Percentiles rank a stretch among this genome's conserved stretches.
phyloP scores from a whole-genome alignment of 805 yeast species.

The Candida fluviatilis region DNA sequence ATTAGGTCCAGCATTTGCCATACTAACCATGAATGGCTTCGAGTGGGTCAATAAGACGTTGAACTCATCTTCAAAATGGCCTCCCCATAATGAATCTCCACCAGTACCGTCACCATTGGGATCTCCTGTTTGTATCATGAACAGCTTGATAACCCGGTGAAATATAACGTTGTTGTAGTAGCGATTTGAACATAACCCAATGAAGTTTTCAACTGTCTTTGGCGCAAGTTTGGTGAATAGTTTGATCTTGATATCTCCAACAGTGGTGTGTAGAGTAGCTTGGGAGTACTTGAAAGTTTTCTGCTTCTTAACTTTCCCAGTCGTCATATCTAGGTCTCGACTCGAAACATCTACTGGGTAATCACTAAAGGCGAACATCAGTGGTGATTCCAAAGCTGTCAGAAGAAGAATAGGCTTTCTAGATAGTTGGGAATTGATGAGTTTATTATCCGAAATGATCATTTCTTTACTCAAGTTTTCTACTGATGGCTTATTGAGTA shows the following conservation, averaged over 20 bases:
- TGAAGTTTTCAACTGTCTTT: slow-evolving; percentile 39
- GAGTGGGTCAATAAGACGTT: slow-evolving; percentile 21
- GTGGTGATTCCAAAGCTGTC: slow-evolving; percentile 8
- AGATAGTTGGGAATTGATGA: slow-evolving; percentile 12
- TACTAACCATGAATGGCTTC: slow-evolving; percentile 28
- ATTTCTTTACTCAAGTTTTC: slow-evolving; percentile 10
- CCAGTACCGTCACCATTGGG: slow-evolving; percentile 23
- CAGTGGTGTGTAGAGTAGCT: slow-evolving; percentile 29
- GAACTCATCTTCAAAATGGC: slow-evolving; percentile 24
- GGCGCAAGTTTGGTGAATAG: slow-evolving; percentile 35
- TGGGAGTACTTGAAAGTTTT: slow-evolving; percentile 1
- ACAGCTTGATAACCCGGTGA: slow-evolving; percentile 20
- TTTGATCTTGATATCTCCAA: slow-evolving; percentile 39
- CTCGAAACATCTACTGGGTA: not conserved
- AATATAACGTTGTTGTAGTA: slow-evolving; percentile 36
- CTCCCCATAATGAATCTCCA: slow-evolving; percentile 24
- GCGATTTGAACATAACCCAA: slow-evolving; percentile 26
- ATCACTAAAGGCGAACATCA: slow-evolving; percentile 11
- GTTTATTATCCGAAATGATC: slow-evolving; percentile 15
- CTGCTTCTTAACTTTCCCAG: slow-evolving; percentile 1
- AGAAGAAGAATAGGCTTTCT: slow-evolving; percentile 12
- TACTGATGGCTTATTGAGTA: slow-evolving; percentile 11
- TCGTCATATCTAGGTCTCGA: slow-evolving; percentile 8
- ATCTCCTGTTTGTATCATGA: slow-evolving; percentile 26
- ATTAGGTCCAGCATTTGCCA: slow-evolving; percentile 24